Percentiles rank a stretch among this genome's conserved stretches.
Conservation (phyloP, 495 filamentous ascomycete species). For the Trichoderma reesei region DNA sequence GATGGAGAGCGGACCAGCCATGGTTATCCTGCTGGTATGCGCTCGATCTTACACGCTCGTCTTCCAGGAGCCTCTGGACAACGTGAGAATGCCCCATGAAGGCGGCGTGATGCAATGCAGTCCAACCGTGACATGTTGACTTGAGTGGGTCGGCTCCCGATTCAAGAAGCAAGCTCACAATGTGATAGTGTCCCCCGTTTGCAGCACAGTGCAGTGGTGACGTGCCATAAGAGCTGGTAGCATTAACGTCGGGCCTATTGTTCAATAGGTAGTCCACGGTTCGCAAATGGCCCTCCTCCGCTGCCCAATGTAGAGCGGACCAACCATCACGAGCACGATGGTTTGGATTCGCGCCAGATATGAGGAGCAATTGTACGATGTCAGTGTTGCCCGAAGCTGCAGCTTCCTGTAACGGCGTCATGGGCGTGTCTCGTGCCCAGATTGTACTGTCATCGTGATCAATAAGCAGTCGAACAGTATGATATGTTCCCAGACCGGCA, state of each 20-base stretch:
- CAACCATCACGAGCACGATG: no score
- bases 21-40: slow-evolving; percentile 25
- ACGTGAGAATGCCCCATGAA: slow-evolving; percentile 16
- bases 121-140: slow-evolving; percentile 21
- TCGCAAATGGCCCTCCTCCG: no score
- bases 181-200: slow-evolving; percentile 23
- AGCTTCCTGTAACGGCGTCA: no score
- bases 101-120: slow-evolving; percentile 14
- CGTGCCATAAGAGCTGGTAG: slow-evolving; percentile 24
- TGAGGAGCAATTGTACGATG: no score
- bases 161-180: slow-evolving; percentile 23
- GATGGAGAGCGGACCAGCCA: slow-evolving; percentile 28
- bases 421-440: no score
- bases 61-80: slow-evolving; percentile 17
- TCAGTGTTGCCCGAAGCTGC: no score
- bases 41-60: slow-evolving; percentile 18
- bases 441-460: no score
- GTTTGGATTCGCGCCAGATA: no score
- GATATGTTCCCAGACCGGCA: slow-evolving; percentile 16
- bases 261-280: no score
- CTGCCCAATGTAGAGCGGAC: no score
- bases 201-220: slow-evolving; percentile 26
- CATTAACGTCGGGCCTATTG: slow-evolving; percentile 19
- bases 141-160: slow-evolving; percentile 19
- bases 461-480: slow-evolving; percentile 18